Evolutionary conservation across 1,139 yeast species (phyloP), one percentile per base, ranked within the genome.

Genomic region (Chernovozyma aurita): DNA sequence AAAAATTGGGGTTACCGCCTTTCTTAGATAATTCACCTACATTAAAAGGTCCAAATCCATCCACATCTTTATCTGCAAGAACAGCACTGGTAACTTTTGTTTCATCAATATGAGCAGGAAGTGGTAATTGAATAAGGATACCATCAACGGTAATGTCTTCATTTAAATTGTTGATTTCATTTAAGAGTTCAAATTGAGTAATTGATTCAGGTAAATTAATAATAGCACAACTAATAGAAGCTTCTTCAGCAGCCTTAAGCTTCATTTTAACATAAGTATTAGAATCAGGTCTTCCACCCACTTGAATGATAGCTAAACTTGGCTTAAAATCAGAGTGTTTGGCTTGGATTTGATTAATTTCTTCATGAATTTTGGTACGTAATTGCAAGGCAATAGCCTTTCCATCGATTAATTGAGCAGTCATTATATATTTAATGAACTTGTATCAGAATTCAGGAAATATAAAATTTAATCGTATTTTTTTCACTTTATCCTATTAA

Each of bases 181-280:
- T 65, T 45, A 88, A 64, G 34, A 92, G 63, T 52, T 78, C 78
- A 39, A 65, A 61, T 56, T 83, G 80, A 25, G 77, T 59, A 38
- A 73, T 68, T 29, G 67, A 62, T 43, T 79, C 94, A 14, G 86
- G 78, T 49, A 87, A 70, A 43, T 76, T 78, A 50, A 83, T 66
- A 43, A 86, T 70, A 35, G 76, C 70, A 57, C 95, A 88, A 24
- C 68, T 70, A 46, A 92, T 83, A 41, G 80, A 78, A 27, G 95
- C 92, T 55, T 85, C 94, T 46, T 73, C 66, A 24, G 97, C 96
- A 20, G 97, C 97, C 66, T 82, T 85, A 48, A 86, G 70, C 68
- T 92, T 92, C 95, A 92, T 90, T 48, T 82, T 79, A 39, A 92
- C 97, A 62, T 92, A 92, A n/a, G 96, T 85, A 34, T 86, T 73